A percentile compares a stretch with the other conserved stretches of the same genome.
Conservation (phyloP, 2,329 filamentous ascomycete genomes). For the Talaromyces funiculosus region DNA sequence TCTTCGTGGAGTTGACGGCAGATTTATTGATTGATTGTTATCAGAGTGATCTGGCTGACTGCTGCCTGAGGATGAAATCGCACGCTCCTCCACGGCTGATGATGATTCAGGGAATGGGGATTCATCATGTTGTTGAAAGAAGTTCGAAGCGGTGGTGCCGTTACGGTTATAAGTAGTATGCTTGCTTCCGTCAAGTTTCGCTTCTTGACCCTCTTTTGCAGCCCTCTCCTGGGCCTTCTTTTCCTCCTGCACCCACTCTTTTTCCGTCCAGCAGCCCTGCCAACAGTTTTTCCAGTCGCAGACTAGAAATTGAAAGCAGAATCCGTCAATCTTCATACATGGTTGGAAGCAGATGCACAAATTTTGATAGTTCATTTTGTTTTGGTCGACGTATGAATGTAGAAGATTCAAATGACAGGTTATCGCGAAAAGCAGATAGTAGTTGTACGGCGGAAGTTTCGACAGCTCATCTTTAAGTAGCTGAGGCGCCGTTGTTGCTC, state of each 20-base stretch:
- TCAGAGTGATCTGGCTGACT: constrained; percentile 41
- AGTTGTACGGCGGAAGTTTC: constrained; percentile 92
- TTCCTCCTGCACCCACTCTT: constrained; percentile 63
- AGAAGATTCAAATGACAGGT: constrained; percentile 92
- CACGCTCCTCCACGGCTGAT: constrained; percentile 47
- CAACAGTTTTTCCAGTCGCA: constrained; percentile 95
- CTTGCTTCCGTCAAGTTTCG: constrained; percentile 13
- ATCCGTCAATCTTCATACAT: constrained; percentile 91
- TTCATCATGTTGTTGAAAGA: neutral
- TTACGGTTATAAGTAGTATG: constrained; percentile 20
- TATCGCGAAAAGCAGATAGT: constrained; percentile 94
- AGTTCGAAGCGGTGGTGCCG: constrained; percentile 1
- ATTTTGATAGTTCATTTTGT: constrained; percentile 97
- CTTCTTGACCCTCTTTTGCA: constrained; percentile 6
- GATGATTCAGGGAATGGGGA: neutral
- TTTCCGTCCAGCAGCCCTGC: constrained; percentile 91
- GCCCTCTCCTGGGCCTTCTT: constrained; percentile 31
- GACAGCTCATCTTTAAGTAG: constrained; percentile 86
- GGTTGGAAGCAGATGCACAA: constrained; percentile 96
- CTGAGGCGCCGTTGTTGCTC: constrained; percentile 74
- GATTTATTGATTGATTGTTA: constrained; percentile 26
- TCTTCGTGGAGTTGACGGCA: constrained; percentile 5
- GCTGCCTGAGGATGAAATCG: constrained; percentile 61
- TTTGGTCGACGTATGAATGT: constrained; percentile 85
- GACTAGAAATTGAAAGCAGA: constrained; percentile 92